These are phyloP conservation scores for Claviceps sp. DNA, from an alignment of 2,329 filamentous ascomycete species.

Conservation along the genomic window DNA sequence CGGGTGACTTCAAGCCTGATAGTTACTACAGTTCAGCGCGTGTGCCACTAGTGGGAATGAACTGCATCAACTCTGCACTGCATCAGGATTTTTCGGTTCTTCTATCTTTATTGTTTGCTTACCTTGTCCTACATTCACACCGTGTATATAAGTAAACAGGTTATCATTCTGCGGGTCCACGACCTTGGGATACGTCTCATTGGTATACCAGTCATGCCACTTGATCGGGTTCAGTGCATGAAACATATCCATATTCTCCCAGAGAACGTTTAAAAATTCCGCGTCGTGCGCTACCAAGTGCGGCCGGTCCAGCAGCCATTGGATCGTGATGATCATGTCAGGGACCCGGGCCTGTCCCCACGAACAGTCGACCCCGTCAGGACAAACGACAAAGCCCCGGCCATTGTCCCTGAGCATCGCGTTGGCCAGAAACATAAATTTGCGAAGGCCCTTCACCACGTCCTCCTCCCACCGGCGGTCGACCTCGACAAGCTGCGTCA, in stretches of 20 bases:
- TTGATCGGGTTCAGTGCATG: constrained; percentile 15
- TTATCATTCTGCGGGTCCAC: constrained; percentile 8
- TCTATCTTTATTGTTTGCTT: constrained; percentile 4
- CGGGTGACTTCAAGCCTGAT: constrained; percentile 25
- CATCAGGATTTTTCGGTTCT: not conserved
- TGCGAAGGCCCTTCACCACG: constrained; percentile 9
- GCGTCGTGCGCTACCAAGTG: not conserved
- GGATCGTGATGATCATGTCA: constrained; percentile 25
- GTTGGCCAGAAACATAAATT: constrained; percentile 30
- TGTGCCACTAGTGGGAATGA: not conserved
- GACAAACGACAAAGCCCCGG: constrained; percentile 33
- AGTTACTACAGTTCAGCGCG: not conserved
- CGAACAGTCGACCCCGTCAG: constrained; percentile 23
- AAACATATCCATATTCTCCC: constrained; percentile 28
- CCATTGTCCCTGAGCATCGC: constrained; percentile 40
- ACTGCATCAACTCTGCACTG: not conserved
- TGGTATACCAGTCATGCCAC: constrained; percentile 18
- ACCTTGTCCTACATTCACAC: constrained; percentile 32
- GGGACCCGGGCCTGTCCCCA: constrained; percentile 23
- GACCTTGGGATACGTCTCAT: constrained; percentile 10
- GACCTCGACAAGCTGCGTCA: constrained; percentile 21
- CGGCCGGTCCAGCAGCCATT: constrained; percentile 24
- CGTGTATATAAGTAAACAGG: constrained; percentile 23
- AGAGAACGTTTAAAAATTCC: constrained; percentile 15
- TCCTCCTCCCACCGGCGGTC: constrained; percentile 12